phyloP scores from a whole-genome alignment of 768 basidiomycete species.

The Suillus cothurnatus region DNA sequence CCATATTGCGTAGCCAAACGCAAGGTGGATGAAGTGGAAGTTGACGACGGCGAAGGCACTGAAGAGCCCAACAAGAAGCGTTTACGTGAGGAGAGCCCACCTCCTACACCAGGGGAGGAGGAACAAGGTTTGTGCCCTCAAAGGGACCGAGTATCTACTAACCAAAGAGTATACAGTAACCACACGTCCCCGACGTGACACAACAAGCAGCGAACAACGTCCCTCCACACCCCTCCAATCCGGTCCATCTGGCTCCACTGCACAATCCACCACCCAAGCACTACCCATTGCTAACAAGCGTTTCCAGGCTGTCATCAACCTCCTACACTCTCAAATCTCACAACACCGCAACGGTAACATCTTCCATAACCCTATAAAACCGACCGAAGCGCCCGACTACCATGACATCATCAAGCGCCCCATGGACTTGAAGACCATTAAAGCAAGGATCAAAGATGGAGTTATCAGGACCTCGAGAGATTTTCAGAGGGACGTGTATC shows the following conservation, averaged over 20 bases:
- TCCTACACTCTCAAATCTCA: slow-evolving; percentile 81
- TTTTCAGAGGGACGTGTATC: slow-evolving; percentile 85
- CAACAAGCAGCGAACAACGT: slow-evolving; percentile 19
- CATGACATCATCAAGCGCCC: slow-evolving; percentile 91
- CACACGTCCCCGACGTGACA: slow-evolving; percentile 20
- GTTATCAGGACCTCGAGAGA: slow-evolving; percentile 79
- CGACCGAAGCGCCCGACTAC: slow-evolving; percentile 88
- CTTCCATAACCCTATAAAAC: slow-evolving; percentile 89
- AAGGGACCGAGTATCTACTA: neutral
- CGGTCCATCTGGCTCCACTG: neutral
- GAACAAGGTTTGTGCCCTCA: slow-evolving; percentile 45
- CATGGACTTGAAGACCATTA: slow-evolving; percentile 95
- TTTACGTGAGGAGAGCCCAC: slow-evolving; percentile 67
- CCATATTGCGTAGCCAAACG: slow-evolving; percentile 53
- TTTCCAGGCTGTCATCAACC: slow-evolving; percentile 80
- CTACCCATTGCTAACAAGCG: slow-evolving; percentile 52
- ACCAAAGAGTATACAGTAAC: slow-evolving; percentile 9
- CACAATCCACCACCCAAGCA: neutral
- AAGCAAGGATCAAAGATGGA: slow-evolving; percentile 82
- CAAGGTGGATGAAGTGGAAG: slow-evolving; percentile 62
- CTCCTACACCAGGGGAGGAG: slow-evolving; percentile 54
- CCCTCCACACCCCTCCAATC: slow-evolving; percentile 22
- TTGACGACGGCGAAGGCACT: slow-evolving; percentile 45
- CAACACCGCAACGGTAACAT: slow-evolving; percentile 88
- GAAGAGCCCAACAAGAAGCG: slow-evolving; percentile 57